Conservation (phyloP, 148 eudicot species). For the Silene conica region DNA sequence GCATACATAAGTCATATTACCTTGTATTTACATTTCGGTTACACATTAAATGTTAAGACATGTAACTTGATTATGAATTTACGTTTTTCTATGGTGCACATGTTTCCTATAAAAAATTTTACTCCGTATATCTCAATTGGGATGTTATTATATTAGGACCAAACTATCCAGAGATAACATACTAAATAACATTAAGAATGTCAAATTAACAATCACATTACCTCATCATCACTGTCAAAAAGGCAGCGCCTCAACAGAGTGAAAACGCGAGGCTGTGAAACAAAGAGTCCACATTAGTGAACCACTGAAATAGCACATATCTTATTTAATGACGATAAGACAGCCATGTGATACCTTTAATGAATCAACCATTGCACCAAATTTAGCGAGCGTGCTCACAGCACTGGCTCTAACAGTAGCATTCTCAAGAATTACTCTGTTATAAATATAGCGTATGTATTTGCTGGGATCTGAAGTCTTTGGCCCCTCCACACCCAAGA, state of each 20-base stretch:
- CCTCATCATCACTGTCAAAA: constrained; percentile 99
- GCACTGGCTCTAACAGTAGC: constrained; percentile 98
- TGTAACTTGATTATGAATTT: too few species aligned
- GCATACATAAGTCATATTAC: background rate
- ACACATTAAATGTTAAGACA: background rate
- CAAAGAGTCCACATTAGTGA: constrained; percentile 18
- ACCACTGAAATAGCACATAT: background rate
- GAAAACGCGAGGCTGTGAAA: constrained; percentile 88
- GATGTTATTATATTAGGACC: background rate
- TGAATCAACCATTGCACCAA: constrained; percentile 85
- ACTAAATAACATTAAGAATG: background rate
- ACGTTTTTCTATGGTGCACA: background rate
- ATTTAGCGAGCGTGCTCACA: constrained; percentile 96
- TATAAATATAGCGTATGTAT: constrained; percentile 85
- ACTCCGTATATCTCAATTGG: background rate
- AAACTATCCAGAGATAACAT: background rate
- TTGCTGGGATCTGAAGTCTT: constrained; percentile 96
- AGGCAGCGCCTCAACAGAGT: constrained; percentile 85
- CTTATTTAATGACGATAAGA: background rate
- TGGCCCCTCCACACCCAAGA: constrained; percentile 95
- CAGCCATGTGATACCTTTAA: constrained; percentile 58
- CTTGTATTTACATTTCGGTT: background rate
- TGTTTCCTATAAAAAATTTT: too few species aligned
- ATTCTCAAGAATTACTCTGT: constrained; percentile 95
- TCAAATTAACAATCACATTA: constrained; percentile 21